phyloP scores from a whole-genome alignment of 2,329 filamentous ascomycete species.

The Fusarium phyllophilum region DNA sequence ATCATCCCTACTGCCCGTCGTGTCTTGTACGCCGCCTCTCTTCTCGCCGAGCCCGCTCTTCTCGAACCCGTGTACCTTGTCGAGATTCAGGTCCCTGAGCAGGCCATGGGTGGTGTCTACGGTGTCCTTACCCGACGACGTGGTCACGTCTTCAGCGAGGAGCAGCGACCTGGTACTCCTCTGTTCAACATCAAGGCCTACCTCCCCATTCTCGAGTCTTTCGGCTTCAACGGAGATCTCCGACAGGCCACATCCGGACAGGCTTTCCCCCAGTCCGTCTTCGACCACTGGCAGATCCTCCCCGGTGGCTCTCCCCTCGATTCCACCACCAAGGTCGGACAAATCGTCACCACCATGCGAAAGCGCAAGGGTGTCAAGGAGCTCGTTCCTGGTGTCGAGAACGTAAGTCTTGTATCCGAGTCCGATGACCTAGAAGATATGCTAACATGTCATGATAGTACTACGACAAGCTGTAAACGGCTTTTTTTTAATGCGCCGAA shows the following conservation, averaged over 20 bases:
- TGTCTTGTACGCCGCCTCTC: conserved; percentile 92
- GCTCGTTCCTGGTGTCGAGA: conserved; percentile 90
- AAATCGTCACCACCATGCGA: conserved; percentile 87
- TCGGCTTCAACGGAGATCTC: conserved; percentile 98
- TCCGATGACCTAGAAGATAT: not conserved
- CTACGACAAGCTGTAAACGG: conserved; percentile 96
- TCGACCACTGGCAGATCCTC: conserved; percentile 98
- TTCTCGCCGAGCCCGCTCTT: conserved; percentile 90
- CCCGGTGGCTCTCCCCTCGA: conserved; percentile 94
- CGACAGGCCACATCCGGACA: conserved; percentile 93
- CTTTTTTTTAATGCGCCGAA: conserved; percentile 54
- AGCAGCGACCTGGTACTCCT: conserved; percentile 97
- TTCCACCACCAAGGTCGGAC: conserved; percentile 80
- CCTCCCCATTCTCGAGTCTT: conserved; percentile 95
- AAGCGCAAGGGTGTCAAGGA: conserved; percentile 99
- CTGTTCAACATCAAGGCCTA: conserved; percentile 99
- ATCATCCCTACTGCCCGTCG: conserved; percentile 97
- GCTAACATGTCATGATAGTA: conserved; percentile 66
- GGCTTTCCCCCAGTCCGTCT: conserved; percentile 98
- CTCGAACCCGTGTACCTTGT: conserved; percentile 98
- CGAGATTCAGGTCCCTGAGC: conserved; percentile 98
- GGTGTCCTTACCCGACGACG: conserved; percentile 96
- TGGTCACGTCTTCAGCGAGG: conserved; percentile 99
- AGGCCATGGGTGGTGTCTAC: conserved; percentile 99
- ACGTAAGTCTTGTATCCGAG: conserved; percentile 73